Percentiles rank a stretch among this genome's conserved stretches.
Evolutionary conservation across 1,284 basidiomycete species (phyloP).

Genomic region (Athelia psychrophila): DNA sequence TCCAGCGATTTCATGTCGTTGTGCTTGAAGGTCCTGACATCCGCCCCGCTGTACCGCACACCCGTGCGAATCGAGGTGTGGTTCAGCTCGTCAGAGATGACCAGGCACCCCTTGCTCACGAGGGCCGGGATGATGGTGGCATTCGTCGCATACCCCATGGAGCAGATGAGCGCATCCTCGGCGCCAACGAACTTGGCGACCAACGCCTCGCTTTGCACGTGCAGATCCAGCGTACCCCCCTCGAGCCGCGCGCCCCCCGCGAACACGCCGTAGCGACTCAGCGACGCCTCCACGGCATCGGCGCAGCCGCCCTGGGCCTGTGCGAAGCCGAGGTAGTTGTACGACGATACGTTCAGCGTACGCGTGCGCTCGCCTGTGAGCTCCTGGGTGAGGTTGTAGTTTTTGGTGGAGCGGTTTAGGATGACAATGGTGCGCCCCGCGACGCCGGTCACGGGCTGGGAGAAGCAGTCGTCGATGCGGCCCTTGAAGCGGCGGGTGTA

Average conservation of each 20-base stretch:
- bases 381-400: slow-evolving; percentile 81
- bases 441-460: slow-evolving; percentile 91
- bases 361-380: slow-evolving; percentile 83
- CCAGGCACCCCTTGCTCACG: slow-evolving; percentile 87
- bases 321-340: slow-evolving; percentile 99
- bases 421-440: slow-evolving; percentile 91
- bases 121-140: slow-evolving; percentile 94
- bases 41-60: slow-evolving; percentile 85
- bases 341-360: slow-evolving; percentile 95
- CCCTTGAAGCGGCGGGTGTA: slow-evolving; percentile 95
- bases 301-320: slow-evolving; percentile 92
- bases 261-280: slow-evolving; percentile 79
- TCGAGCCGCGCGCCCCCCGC: slow-evolving; percentile 80
- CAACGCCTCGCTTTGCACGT: slow-evolving; percentile 80
- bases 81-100: slow-evolving; percentile 98
- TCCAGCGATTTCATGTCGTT: slow-evolving; percentile 92
- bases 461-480: slow-evolving; percentile 96
- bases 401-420: slow-evolving; percentile 81
- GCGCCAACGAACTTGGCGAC: slow-evolving; percentile 89
- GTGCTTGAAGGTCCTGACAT: slow-evolving; percentile 95
- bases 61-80: slow-evolving; percentile 96
- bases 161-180: slow-evolving; percentile 88
- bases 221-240: slow-evolving; percentile 84
- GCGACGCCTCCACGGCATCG: slow-evolving; percentile 84
- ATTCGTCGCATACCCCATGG: slow-evolving; percentile 99